Base-by-base conservation (phyloP, 768 basidiomycete species). In the Hypsizygus marmoreus region DNA sequence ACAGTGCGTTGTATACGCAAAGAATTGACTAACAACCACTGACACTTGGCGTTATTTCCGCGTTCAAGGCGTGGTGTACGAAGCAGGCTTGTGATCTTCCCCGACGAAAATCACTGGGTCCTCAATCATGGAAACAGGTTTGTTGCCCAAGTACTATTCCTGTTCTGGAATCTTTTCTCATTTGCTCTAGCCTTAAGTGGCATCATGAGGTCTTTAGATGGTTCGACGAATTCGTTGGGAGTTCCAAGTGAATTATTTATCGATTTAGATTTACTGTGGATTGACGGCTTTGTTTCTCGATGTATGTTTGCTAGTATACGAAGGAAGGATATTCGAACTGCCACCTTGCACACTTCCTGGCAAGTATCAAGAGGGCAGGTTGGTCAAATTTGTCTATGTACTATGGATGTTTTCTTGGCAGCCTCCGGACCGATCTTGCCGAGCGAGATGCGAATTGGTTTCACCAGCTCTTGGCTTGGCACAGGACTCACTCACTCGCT, bases 51-150 rank as follows among this genome's bases (percentile, higher is more conserved):
- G 16, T 12, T 38, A 13, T 36, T 35, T 25, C 17, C 29, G 33
- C 24, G 14, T 42, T 11, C 29, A 42, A 91, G 91, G 58, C 79
- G 72, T 33, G 82, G 77, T 6, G 68, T 94, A 23, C 85, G 86
- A 4, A 88, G 82, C 51, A 79, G 91, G 31, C 69, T 93, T 19
- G 79, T 94, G 9, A 77, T 91, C 49, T 94, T 93, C 76, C 89
- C 91, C 0, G 82, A 88, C 54, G 94, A 95, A 68, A 95, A 94
- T 54, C 93, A 95, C 61, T 93, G 93, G 94, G 91, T 91, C 19
- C 56, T 90, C 50, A 78, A 88, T 43, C 86, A 85, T 48, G 84
- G 82, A 42, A 91, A 91, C 55, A 88, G 82, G 82, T 81, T 20
- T 23, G 72, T 53, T n/a, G n/a, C n/a, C n/a, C n/a, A n/a, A 24